These are phyloP conservation scores for Aurinia saxatilis DNA, from an alignment of 345 rosid genomes.

Conservation along the genomic window DNA sequence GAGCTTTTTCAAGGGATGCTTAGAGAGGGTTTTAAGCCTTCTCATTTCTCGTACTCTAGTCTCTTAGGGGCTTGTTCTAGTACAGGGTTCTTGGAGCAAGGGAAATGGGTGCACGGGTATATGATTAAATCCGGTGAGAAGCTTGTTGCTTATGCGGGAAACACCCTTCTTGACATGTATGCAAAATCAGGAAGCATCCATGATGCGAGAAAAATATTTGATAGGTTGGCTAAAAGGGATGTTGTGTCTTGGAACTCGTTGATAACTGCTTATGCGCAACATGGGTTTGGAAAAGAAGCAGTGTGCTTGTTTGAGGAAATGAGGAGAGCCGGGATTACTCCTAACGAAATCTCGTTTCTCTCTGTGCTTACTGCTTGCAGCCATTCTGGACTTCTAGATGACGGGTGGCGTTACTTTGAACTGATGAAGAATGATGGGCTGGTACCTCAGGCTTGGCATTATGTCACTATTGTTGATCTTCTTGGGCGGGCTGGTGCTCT, in stretches of 20 bases:
- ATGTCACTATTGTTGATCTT: constrained; percentile 57
- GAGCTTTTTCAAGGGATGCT: constrained; percentile 41
- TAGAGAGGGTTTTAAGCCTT: constrained; percentile 39
- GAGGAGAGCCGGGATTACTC: constrained; percentile 35
- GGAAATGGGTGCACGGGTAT: constrained; percentile 61
- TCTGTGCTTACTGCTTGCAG: constrained; percentile 61
- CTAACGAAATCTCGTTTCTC: constrained; percentile 53
- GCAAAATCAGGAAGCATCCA: constrained; percentile 57
- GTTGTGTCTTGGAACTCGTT: constrained; percentile 61
- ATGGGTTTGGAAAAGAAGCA: constrained; percentile 43
- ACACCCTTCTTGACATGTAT: constrained; percentile 59
- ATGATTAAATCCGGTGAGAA: constrained; percentile 48
- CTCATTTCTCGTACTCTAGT: constrained; percentile 47
- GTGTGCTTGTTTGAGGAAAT: constrained; percentile 38
- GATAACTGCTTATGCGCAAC: constrained; percentile 49
- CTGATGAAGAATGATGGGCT: constrained; percentile 41
- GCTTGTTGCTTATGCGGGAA: constrained; percentile 50
- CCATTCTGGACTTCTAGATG: constrained; percentile 49
- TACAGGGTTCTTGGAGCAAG: constrained; percentile 58
- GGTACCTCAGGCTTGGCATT: constrained; percentile 38
- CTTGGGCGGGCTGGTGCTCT: constrained; percentile 58
- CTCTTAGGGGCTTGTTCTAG: constrained; percentile 46
- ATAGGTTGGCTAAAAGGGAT: constrained; percentile 38
- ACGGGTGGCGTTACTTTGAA: constrained; percentile 46
- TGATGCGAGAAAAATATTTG: constrained; percentile 47